phyloP scores from a whole-genome alignment of 2,329 filamentous ascomycete species.

The Trichoderma brevicompactum region DNA sequence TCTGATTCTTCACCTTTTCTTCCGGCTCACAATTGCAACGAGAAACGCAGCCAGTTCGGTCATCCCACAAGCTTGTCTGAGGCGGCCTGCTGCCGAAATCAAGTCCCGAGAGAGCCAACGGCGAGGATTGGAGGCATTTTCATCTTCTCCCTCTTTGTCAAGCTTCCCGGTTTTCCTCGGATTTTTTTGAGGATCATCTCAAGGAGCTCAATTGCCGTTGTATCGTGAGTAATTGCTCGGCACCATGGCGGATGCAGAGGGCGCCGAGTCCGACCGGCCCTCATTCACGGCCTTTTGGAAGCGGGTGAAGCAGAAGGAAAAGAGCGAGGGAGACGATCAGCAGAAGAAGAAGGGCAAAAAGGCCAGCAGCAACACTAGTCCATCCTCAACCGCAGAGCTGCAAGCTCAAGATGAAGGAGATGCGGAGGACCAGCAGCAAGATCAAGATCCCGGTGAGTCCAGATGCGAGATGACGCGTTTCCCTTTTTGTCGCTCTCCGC shows the following conservation, averaged over 20 bases:
- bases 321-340: background rate
- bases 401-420: background rate
- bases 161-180: no score
- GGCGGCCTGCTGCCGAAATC: no score
- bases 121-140: no score
- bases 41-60: no score
- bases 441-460: constrained; percentile 10
- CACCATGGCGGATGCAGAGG: constrained; percentile 31
- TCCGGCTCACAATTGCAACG: no score
- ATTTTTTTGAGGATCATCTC: no score
- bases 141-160: no score
- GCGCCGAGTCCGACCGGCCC: constrained; percentile 39
- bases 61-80: no score
- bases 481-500: constrained; percentile 2
- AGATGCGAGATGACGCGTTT: constrained; percentile 19
- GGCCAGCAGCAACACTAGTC: background rate
- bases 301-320: constrained; percentile 45
- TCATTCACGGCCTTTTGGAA: constrained; percentile 57
- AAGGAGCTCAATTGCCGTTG: background rate
- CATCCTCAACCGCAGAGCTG: constrained; percentile 3
- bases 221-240: constrained; percentile 3
- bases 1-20: no score
- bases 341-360: constrained; percentile 18
- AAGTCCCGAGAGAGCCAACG: no score
- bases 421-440: background rate